phyloP scores from a whole-genome alignment of 2,329 filamentous ascomycete species.

The Juglanconis oblonga region DNA sequence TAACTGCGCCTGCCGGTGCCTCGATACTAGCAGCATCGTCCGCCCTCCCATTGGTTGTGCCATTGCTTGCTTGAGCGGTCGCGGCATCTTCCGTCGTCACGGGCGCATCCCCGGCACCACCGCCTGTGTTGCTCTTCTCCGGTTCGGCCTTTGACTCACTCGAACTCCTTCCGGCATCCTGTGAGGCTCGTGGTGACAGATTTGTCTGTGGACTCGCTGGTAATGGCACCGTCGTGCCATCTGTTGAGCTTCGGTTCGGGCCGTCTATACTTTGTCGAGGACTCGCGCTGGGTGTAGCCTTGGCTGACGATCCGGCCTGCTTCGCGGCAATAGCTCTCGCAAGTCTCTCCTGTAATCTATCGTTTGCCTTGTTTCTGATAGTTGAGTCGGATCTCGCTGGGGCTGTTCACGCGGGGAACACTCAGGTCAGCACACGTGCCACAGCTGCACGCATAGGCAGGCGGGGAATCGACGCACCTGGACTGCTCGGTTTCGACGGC shows the following conservation, averaged over 20 bases:
- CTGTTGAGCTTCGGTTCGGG: slow-evolving; percentile 29
- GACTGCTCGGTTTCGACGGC: slow-evolving; percentile 31
- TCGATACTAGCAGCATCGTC: neutral
- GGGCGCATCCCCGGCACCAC: neutral
- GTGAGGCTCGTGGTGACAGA: slow-evolving; percentile 24
- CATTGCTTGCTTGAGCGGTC: neutral
- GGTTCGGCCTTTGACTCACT: slow-evolving; percentile 1
- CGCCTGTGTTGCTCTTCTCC: neutral
- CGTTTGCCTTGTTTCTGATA: slow-evolving; percentile 61
- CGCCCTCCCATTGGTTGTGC: neutral
- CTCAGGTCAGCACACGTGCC: slow-evolving; percentile 7
- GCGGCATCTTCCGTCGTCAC: slow-evolving; percentile 3
- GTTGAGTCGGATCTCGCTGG: slow-evolving; percentile 61
- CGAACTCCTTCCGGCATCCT: slow-evolving; percentile 21
- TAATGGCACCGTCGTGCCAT: slow-evolving; percentile 21
- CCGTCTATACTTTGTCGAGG: slow-evolving; percentile 41
- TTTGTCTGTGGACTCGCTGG: slow-evolving; percentile 4
- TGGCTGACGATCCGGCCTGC: slow-evolving; percentile 41
- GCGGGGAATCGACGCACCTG: slow-evolving; percentile 22
- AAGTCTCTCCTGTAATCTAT: slow-evolving; percentile 83
- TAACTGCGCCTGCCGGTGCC: slow-evolving; percentile 11
- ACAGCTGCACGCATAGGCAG: neutral
- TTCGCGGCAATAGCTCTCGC: slow-evolving; percentile 83
- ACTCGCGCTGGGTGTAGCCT: slow-evolving; percentile 37
- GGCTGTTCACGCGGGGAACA: slow-evolving; percentile 26